Evolutionary conservation across 805 yeast species (phyloP), one percentile per base, ranked within the genome.

Genomic region (Wickerhamiella siamensis): DNA sequence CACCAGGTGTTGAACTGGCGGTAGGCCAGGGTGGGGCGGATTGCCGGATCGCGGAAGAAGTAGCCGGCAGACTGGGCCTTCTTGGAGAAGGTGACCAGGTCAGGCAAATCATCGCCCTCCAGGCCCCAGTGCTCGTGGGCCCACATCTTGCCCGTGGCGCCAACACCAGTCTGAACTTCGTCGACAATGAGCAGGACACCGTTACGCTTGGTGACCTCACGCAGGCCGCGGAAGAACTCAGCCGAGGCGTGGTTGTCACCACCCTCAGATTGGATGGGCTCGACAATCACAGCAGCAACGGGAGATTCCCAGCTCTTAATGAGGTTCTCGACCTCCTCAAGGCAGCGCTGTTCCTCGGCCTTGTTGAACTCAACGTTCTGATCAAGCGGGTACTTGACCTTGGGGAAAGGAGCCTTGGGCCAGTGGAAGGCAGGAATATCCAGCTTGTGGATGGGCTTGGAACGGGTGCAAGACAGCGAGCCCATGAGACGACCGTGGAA

Each of bases 401-500:
- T 53, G 49, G 97, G 97, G 69, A 78, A 87, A 48, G 83, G 84
- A 43, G 95, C 95, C 61, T 82, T 86, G 58, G 97, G 97, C 96
- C 96, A 87, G 57, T 83, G 75, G 69, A 87, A 87, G 5, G 94
- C 77, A 47, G 97, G 97, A 65, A 88, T 58, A 44, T 67, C 70
- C 62, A 87, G 67, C 67, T 88, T 87, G 70, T 87, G 97, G 53
- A 88, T 74, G 51, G 96, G 95, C 69, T 84, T 88, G 43, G 95
- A 84, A 61, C 94, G 76, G 32, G 97, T 87, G 50, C 83, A 75
- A 5, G 95, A 81, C 35, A 83, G 86, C 42, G 94, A 74, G 19
- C 95, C 97, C 65, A 87, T 84, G 49, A 86, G 65, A 64, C 97
- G 77, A 50, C 97, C 97, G 60, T 87, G 97, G 81, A 87, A 88